Percentiles rank a stretch among this genome's conserved stretches.
phyloP scores from a whole-genome alignment of 2,329 filamentous ascomycete genomes.

The Phoma herbarum region DNA sequence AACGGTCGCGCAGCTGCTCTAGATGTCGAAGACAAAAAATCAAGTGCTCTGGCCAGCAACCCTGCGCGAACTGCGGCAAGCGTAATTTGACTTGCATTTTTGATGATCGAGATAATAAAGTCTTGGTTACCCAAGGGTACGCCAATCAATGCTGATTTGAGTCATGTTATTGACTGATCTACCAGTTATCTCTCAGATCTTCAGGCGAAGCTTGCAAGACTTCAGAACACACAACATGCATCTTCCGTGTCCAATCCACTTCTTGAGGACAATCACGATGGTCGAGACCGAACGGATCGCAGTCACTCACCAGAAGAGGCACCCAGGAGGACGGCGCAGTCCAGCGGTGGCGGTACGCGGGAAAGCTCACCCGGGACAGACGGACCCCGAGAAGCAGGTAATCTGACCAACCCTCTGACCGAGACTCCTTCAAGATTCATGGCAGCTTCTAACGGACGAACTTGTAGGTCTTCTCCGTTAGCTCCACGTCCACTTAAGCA shows the following conservation, averaged over 20 bases:
- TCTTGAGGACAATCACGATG: constrained; percentile 7
- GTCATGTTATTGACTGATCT: neutral
- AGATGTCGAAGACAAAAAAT: constrained; percentile 45
- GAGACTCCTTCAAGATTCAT: constrained; percentile 41
- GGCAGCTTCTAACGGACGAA: constrained; percentile 34
- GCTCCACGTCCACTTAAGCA: neutral
- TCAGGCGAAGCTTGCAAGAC: constrained; percentile 32
- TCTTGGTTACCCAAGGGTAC: constrained; percentile 43
- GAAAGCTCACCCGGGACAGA: constrained; percentile 33
- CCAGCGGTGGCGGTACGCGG: constrained; percentile 28
- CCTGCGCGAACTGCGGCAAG: constrained; percentile 41
- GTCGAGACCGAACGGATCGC: constrained; percentile 2
- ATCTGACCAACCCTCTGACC: constrained; percentile 38
- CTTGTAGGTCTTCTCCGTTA: constrained; percentile 23
- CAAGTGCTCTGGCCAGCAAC: constrained; percentile 45
- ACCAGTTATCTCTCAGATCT: constrained; percentile 41
- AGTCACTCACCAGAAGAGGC: constrained; percentile 18
- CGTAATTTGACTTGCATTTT: constrained; percentile 40
- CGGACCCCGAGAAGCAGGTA: constrained; percentile 27
- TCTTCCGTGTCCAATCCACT: neutral
- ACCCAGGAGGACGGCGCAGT: constrained; percentile 16
- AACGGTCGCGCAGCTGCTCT: constrained; percentile 30
- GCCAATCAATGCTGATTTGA: neutral
- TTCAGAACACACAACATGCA: constrained; percentile 23
- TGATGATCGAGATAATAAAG: constrained; percentile 45